Evolutionary conservation across 73 alveolate species (phyloP).

Genomic region (Tetrahymena thermophila): DNA sequence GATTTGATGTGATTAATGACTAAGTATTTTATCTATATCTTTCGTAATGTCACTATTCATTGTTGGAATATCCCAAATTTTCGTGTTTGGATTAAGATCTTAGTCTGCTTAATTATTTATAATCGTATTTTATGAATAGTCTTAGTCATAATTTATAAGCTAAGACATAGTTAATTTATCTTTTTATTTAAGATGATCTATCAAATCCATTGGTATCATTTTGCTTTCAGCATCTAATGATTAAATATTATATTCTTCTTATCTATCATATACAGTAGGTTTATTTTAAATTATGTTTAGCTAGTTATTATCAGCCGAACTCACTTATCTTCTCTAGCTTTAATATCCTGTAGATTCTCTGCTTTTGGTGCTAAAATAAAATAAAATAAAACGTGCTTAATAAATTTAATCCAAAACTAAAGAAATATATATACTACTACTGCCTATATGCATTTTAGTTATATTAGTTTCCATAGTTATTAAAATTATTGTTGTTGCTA

Average conservation of each 20-base stretch:
- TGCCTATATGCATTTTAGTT: not conserved
- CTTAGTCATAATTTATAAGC: not conserved
- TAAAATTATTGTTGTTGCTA: not conserved
- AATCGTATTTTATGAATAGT: not conserved
- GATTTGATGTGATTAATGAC: not conserved
- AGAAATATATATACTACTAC: not conserved
- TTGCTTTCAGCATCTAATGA: not conserved
- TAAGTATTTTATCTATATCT: not conserved
- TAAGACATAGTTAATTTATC: not conserved
- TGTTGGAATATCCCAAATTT: not conserved
- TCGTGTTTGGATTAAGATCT: not conserved
- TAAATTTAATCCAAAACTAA: not conserved
- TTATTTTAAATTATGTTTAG: not conserved
- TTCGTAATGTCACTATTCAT: not conserved
- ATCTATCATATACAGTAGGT: not conserved
- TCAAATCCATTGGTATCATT: not conserved
- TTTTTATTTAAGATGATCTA: not conserved
- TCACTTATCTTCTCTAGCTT: not conserved
- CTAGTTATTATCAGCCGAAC: not conserved
- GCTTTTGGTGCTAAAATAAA: not conserved
- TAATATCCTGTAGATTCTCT: not conserved
- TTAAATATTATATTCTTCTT: not conserved
- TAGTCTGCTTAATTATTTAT: not conserved
- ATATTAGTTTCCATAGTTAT: not conserved
- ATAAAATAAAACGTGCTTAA: too few relatives aligned